phyloP scores from a whole-genome alignment of 768 basidiomycete genomes.

The Nidularia sp. region DNA sequence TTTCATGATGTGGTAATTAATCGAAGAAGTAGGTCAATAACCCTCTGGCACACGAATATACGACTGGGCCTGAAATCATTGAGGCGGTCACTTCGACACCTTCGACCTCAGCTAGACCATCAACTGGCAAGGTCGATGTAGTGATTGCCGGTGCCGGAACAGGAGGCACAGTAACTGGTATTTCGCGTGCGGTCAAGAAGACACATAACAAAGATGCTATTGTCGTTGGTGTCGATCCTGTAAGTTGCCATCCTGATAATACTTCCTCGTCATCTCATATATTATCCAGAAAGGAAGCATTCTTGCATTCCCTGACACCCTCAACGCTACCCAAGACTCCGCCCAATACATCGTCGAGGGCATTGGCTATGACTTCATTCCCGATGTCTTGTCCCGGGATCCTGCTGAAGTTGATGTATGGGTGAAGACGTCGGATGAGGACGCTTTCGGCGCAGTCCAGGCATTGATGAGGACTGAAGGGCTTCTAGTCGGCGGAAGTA shows the following conservation, averaged over 20 bases:
- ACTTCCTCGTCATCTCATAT: constrained; percentile 4
- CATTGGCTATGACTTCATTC: constrained; percentile 95
- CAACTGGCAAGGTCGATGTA: constrained; percentile 74
- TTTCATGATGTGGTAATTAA: background rate
- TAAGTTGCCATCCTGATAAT: constrained; percentile 27
- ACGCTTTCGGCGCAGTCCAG: constrained; percentile 73
- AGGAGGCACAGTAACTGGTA: constrained; percentile 91
- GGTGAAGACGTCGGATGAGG: constrained; percentile 83
- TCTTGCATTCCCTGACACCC: constrained; percentile 64
- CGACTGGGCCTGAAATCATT: constrained; percentile 91
- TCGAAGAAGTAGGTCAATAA: constrained; percentile 58
- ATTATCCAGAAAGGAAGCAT: constrained; percentile 76
- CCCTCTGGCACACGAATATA: constrained; percentile 85
- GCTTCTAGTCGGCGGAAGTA: constrained; percentile 89
- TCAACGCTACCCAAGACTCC: constrained; percentile 54
- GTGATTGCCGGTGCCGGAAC: constrained; percentile 89
- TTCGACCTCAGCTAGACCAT: constrained; percentile 50
- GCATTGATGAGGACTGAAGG: constrained; percentile 81
- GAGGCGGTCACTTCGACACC: constrained; percentile 67
- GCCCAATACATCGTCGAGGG: constrained; percentile 81
- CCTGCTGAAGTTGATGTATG: constrained; percentile 61
- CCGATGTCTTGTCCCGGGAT: constrained; percentile 76
- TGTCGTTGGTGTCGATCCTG: constrained; percentile 90
- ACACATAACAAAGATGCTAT: constrained; percentile 67
- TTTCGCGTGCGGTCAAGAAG: constrained; percentile 77